A percentile compares a stretch with the other conserved stretches of the same genome.
Conservation (phyloP, 495 filamentous ascomycete genomes). For the Clavariopsis aquatica region DNA sequence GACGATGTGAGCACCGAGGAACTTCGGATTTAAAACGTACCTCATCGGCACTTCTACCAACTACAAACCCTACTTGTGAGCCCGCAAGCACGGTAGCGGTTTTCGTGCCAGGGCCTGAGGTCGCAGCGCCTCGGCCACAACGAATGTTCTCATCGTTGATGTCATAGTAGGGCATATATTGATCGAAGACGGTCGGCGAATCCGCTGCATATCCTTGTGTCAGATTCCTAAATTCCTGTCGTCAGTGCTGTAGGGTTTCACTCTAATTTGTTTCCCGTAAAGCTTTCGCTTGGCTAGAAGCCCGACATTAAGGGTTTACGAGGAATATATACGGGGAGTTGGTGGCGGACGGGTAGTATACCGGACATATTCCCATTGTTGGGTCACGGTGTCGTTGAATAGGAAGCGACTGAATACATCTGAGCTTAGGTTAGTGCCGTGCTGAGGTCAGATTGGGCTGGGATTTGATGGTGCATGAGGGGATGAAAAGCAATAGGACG, state of each 20-base stretch:
- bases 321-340: too few species aligned
- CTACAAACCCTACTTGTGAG: constrained; percentile 9
- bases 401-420: constrained; percentile 26
- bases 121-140: constrained; percentile 18
- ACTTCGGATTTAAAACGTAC: too few species aligned
- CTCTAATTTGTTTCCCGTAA: too few species aligned
- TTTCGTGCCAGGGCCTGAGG: constrained; percentile 1
- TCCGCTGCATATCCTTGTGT: constrained; percentile 3
- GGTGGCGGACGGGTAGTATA: background rate
- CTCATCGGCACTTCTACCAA: constrained; percentile 15
- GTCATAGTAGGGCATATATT: constrained; percentile 31
- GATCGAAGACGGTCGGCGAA: constrained; percentile 9
- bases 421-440: background rate
- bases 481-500: background rate
- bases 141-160: constrained; percentile 10
- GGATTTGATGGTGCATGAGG: background rate
- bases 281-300: too few species aligned
- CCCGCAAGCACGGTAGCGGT: constrained; percentile 17
- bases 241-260: background rate
- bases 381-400: constrained; percentile 23
- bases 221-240: constrained; percentile 3
- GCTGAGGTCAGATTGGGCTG: background rate
- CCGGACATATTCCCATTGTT: constrained; percentile 29
- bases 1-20: too few species aligned
- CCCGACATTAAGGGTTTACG: too few species aligned